Conservation (phyloP, 108 stramenopile species). For the Nannochloropsis oceanica region DNA sequence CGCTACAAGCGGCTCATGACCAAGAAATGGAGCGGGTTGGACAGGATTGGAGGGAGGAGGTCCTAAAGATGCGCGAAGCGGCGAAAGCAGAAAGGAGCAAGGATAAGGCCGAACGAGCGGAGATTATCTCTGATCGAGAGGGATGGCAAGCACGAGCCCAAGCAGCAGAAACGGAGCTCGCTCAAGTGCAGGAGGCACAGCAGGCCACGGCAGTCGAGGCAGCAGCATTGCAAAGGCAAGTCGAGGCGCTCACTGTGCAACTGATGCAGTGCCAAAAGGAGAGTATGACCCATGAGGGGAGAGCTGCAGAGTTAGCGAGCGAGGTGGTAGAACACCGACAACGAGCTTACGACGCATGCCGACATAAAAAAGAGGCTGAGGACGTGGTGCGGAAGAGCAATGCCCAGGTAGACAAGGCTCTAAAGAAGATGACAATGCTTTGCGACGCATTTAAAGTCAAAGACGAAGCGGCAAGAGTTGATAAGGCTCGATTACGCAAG, state of each 20-base stretch:
- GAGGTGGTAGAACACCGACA: background rate
- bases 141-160: background rate
- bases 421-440: background rate
- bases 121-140: background rate
- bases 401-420: background rate
- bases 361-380: background rate
- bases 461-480: background rate
- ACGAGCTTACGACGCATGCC: background rate
- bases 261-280: background rate
- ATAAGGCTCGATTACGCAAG: background rate
- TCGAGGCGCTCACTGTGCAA: background rate
- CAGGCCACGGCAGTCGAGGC: background rate
- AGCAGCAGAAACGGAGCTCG: background rate
- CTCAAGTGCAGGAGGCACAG: background rate
- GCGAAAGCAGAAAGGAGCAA: background rate
- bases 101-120: background rate
- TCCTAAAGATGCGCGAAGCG: background rate
- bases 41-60: background rate
- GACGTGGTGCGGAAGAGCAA: background rate
- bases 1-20: background rate
- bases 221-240: background rate
- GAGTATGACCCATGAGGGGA: background rate
- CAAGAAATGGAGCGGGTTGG: background rate
- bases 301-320: background rate
- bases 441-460: background rate